These are phyloP conservation scores for Orobanche coerulescens DNA, from an alignment of 257 asterid species.

Conservation along the genomic window DNA sequence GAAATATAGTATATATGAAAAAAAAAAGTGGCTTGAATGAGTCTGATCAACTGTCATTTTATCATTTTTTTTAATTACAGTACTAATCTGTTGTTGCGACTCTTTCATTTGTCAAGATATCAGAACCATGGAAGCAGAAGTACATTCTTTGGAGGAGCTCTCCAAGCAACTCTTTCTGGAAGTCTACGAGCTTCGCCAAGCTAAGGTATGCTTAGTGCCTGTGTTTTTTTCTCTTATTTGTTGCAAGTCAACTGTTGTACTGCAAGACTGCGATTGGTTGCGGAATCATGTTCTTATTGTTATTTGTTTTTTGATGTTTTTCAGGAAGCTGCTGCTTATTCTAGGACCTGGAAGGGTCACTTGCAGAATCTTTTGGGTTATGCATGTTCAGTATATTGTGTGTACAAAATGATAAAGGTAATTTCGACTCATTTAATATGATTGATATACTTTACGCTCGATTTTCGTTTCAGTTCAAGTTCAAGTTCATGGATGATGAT, in stretches of 20 bases:
- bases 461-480: conserved; percentile 4
- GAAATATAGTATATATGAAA: background rate
- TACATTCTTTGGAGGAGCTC: conserved; percentile 89
- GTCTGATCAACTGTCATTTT: background rate
- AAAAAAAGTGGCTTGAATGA: background rate
- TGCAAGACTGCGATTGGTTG: conserved; percentile 8
- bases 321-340: conserved; percentile 99
- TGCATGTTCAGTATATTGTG: conserved; percentile 88
- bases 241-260: conserved; percentile 17
- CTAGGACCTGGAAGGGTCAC: conserved; percentile 99
- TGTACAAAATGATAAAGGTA: conserved; percentile 93
- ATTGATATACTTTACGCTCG: background rate
- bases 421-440: conserved; percentile 5
- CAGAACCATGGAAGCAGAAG: conserved; percentile 86
- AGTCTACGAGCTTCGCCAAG: conserved; percentile 98
- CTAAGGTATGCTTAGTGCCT: conserved; percentile 55
- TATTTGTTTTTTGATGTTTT: conserved; percentile 21
- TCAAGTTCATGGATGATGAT: conserved; percentile 5
- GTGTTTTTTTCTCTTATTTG: conserved; percentile 17
- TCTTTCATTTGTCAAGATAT: conserved; percentile 46
- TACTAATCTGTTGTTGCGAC: conserved; percentile 15
- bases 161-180: conserved; percentile 88
- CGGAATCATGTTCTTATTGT: background rate
- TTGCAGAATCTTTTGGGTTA: conserved; percentile 97
- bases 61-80: conserved; percentile 4